Evolutionary conservation across 345 rosid genomes (phyloP), one percentile per base, ranked within the genome.

Genomic region (Populus alba): DNA sequence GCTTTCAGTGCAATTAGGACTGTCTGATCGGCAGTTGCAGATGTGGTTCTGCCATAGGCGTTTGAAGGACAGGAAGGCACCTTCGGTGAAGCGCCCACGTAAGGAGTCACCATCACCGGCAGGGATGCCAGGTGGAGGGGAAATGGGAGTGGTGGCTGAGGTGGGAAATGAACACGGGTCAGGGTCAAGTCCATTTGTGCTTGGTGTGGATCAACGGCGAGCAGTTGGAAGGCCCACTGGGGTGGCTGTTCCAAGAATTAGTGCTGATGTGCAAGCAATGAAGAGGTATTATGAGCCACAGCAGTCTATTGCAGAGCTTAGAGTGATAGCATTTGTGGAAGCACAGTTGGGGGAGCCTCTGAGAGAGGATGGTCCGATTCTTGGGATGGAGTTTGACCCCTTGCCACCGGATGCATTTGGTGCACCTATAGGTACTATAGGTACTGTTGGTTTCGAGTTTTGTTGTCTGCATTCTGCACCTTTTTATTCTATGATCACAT

Each of bases 11-110:
- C 86, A 92, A 73, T 81, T 95, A 75, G 97, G 91, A 59, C 91
- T 95, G 7, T 88, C 98, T 18, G 97, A 92, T 75, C 81, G 98
- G 78, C 98, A 95, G 87, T 72, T 95, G 78, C 98, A 91, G 89
- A 95, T 95, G 98, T 95, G 98, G 98, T 95, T 95, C 71, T 95
- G 97, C 83, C 98, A 92, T 86, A 88, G 98, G 74, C 86, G 97
- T 9, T 79, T 95, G 79, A 95, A 95, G 87, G 98, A 95, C 84
- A 78, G 94, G 80, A 95, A 95, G 87, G 79, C 84, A 1, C 80
- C 89, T 5, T 81, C 77, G 4, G 75, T 22, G 3, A 94, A 92
- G 86, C 92, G 89, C 70, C 89, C 74, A 55, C 81, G 73, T 20
- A 91, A 88, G 78, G 92, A 88, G 37, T 82, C 90, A 2, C 82